Base-by-base conservation (phyloP, 2,329 filamentous ascomycete species). In the Colletotrichum plurivorum region DNA sequence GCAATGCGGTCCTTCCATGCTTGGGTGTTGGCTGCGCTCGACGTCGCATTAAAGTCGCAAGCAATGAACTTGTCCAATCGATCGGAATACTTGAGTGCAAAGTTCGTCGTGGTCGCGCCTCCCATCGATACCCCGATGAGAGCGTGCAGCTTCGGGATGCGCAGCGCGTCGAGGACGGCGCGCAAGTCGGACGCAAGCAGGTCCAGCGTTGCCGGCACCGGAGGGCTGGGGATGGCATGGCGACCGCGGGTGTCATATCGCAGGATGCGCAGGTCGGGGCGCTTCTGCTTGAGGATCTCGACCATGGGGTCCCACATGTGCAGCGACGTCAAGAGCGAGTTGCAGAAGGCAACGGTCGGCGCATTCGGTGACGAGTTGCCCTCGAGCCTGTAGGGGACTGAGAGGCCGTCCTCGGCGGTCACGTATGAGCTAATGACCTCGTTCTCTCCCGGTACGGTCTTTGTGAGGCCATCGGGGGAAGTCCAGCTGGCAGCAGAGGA, bases 301-400 rank as follows among this genome's bases (percentile, higher is more conserved):
- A 96, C 82, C 68, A 97, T 89, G 2, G 85, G 84, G 74, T 96
- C 92, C 94, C 94, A 97, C 87, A 97, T 96, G 77, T 88, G 85
- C 72, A 92, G 86, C 55, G 91, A 90, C 2, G 93, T 93, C 8
- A 97, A 87, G 57, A 97, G 90, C 1, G 92, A 95, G 83, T 97
- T 97, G 80, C 87, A 87, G 73, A 95, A 92, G 20, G 94, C 90
- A 12, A 97, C 84, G 0, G 92, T 87, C 0, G 94, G 94, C 0
- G 93, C 92, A 20, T 87, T 76, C 0, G 90, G 88, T 39, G 90
- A 85, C 0, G 88, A 75, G 71, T 88, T 92, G 63, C 94, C 94
- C 78, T 96, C 93, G 2, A 97, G 86, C 15, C 90, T 87, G 80
- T 94, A 97, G 0, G 90, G 89, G 15, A 97, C 86, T 2, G 82